These are phyloP conservation scores for Echeveria elegans DNA, from an alignment of 164 flowering plant species.

Conservation along the genomic window DNA sequence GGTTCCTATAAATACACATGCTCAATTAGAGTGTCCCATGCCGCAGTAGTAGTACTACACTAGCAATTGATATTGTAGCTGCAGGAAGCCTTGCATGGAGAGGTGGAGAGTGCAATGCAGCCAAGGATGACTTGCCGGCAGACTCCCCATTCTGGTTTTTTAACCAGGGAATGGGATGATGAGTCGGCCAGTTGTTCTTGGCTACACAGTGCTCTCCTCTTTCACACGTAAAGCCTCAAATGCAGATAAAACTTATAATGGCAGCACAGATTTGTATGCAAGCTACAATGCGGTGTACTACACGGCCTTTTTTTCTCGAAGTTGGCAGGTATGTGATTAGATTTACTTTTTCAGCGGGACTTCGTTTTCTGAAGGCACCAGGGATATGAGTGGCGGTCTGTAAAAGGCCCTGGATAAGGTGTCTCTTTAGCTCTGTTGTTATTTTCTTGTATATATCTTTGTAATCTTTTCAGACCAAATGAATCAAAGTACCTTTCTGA, in stretches of 20 bases:
- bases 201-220: conserved; percentile 10
- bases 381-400: not conserved
- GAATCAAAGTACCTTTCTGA: not conserved
- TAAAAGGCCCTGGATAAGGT: not conserved
- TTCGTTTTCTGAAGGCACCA: not conserved
- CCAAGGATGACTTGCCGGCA: conserved; percentile 12
- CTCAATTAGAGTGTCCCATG: not conserved
- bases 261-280: no score
- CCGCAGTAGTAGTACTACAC: no score
- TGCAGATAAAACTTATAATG: not conserved
- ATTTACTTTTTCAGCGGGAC: not conserved
- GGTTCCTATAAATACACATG: not conserved
- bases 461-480: not conserved
- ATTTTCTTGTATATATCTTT: not conserved
- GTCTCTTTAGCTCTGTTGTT: not conserved
- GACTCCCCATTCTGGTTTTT: not conserved
- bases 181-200: conserved; percentile 6
- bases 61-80: no score
- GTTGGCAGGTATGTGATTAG: not conserved
- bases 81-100: conserved; percentile 7
- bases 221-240: not conserved
- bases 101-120: conserved; percentile 11
- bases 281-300: no score
- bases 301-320: no score
- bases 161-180: not conserved